These are phyloP conservation scores for Takakia lepidozioides DNA, from an alignment of 225 moss, liverwort and hornwort genomes.

Conservation along the genomic window DNA sequence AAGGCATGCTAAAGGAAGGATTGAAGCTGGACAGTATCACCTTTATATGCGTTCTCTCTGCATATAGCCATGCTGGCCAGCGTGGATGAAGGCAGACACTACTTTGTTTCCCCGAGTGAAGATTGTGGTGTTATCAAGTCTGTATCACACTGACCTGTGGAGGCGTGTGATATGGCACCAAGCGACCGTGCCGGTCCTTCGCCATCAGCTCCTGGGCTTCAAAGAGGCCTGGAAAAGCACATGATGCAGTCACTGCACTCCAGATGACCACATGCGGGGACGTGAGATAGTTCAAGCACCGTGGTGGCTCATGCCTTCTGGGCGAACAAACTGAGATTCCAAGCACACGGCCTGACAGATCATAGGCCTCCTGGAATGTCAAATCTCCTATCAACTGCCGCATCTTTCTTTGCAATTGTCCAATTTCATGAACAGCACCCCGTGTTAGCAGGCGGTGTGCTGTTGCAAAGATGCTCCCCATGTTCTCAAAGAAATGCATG, in stretches of 20 bases:
- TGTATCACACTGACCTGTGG: conserved; percentile 54
- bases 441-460: conserved; percentile 89
- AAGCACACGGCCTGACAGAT: conserved; percentile 89
- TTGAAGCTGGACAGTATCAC: too few species aligned
- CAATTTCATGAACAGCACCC: conserved; percentile 91
- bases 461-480: conserved; percentile 98
- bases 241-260: conserved; percentile 99
- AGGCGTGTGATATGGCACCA: conserved; percentile 90
- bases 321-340: conserved; percentile 96
- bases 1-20: too few species aligned
- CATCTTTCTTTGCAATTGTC: conserved; percentile 80
- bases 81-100: too few species aligned
- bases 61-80: too few species aligned
- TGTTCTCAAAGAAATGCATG: conserved; percentile 88
- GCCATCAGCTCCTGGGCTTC: conserved; percentile 99
- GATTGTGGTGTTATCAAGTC: too few species aligned
- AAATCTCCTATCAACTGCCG: conserved; percentile 94
- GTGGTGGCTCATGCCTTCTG: conserved; percentile 80
- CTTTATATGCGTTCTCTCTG: too few species aligned
- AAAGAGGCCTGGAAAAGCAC: conserved; percentile 94
- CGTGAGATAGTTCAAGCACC: conserved; percentile 90
- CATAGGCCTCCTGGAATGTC: conserved; percentile 98
- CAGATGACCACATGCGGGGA: conserved; percentile 99
- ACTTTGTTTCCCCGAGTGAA: too few species aligned
- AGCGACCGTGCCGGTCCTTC: conserved; percentile 86